Evolutionary conservation across 257 asterid species (phyloP).

Genomic region (Plantago major): DNA sequence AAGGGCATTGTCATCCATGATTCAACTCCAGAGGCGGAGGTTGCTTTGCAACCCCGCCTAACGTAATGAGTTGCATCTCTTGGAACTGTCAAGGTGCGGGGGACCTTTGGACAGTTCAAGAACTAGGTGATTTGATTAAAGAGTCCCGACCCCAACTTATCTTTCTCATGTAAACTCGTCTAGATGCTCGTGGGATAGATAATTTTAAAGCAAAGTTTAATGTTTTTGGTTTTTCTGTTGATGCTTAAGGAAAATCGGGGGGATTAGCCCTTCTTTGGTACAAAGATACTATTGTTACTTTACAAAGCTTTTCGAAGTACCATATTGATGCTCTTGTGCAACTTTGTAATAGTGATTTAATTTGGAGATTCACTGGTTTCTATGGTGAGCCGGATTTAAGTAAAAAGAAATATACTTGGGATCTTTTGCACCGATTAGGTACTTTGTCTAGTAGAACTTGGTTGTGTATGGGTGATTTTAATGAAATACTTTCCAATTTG

Average conservation of each 20-base stretch:
- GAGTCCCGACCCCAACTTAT: neutral
- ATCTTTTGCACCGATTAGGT: neutral
- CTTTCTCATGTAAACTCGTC: neutral
- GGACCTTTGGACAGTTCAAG: neutral
- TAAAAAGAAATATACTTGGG: neutral
- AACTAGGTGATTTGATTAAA: neutral
- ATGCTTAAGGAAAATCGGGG: neutral
- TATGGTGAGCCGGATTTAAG: neutral
- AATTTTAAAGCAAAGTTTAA: too few relatives aligned
- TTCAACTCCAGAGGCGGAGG: neutral
- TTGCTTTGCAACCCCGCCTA: neutral
- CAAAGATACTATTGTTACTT: neutral
- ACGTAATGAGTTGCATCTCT: neutral
- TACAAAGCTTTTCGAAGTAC: neutral
- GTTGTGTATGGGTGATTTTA: neutral
- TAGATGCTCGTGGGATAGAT: neutral
- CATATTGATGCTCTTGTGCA: neutral
- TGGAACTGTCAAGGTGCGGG: conserved; percentile 1
- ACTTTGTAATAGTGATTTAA: neutral
- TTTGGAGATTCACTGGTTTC: neutral
- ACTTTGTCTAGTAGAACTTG: neutral
- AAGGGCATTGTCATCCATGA: too few relatives aligned
- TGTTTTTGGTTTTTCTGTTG: neutral
- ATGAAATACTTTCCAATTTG: neutral
- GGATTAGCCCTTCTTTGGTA: neutral